Base-by-base conservation (phyloP, 2,329 filamentous ascomycete genomes). In the Alternaria incomplexa region DNA sequence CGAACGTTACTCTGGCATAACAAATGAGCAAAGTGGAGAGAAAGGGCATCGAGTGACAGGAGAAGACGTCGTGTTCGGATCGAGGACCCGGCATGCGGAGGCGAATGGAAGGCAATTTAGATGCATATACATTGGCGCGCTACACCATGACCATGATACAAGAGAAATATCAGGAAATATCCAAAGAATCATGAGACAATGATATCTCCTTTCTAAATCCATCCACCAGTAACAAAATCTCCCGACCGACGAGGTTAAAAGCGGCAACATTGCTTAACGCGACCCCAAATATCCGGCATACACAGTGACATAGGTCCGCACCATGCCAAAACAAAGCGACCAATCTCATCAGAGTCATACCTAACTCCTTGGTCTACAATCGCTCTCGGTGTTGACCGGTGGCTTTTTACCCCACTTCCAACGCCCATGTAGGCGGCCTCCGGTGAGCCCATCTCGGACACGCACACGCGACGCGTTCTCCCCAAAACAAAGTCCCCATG, bases 1-100 rank as follows among this genome's bases (percentile, higher is more conserved):
- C 85, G 91, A 79, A 98, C 90, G 70, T 89, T 98, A 74, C 75
- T 97, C 20, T 91, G 93, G 86, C 91, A 97, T 80, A 98, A 98
- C 77, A 89, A 86, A 81, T 88, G 52, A 74, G 58, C 11, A 25
- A 2, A 3, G 6, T 13, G 26, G 25, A n/a, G n/a, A 52, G 13
- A 10, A 25, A 52, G 8, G 48, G 17, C 6, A 40, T n/a, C 7
- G 13, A 25, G 10, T 4, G 17, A 52, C 36, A 6, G 22, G 3
- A 10, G 13, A 40, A 51, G 30, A 40, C 13, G 30, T 23, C 48
- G 17, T 40, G 30, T 5, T n/a, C 13, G 1, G 48, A 40, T 25
- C 5, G 22, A 15, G 20, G 11, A 36, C 28, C 30, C 20, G 13
- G 20, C 30, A 52, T 25, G 20, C 11, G 1, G 20, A 36, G 20